Percentiles rank a stretch among this genome's conserved stretches.
Evolutionary conservation across 192 early-diverging fungal species (phyloP).

Genomic region (Chytriomyces hyalinus): DNA sequence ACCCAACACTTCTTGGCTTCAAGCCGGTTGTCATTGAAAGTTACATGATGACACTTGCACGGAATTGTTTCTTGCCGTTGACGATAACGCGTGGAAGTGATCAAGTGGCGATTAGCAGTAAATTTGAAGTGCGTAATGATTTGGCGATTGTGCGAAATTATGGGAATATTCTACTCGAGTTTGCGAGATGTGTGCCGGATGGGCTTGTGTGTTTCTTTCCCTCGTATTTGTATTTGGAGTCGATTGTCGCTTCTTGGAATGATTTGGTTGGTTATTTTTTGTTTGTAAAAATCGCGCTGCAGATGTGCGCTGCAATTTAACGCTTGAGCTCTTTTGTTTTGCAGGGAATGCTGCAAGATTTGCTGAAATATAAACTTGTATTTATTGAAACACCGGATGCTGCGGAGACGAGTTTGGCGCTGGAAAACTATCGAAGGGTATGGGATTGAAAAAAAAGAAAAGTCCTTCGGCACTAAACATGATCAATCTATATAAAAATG

Average conservation of each 20-base stretch:
- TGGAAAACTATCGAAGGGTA: slow-evolving; percentile 92
- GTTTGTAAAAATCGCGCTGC: background rate
- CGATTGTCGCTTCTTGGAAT: slow-evolving; percentile 98
- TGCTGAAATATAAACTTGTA: slow-evolving; percentile 97
- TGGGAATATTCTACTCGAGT: slow-evolving; percentile 95
- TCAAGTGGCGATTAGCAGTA: slow-evolving; percentile 96
- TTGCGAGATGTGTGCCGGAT: slow-evolving; percentile 91
- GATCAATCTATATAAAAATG: slow-evolving; percentile 1
- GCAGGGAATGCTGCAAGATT: slow-evolving; percentile 88
- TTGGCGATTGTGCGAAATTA: slow-evolving; percentile 98
- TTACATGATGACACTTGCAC: slow-evolving; percentile 94
- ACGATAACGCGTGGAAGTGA: slow-evolving; percentile 96
- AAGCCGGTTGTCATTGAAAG: slow-evolving; percentile 84
- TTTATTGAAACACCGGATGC: slow-evolving; percentile 99
- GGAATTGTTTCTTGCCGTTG: slow-evolving; percentile 95
- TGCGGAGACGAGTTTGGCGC: slow-evolving; percentile 90
- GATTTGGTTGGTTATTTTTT: slow-evolving; percentile 73
- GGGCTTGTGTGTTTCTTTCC: slow-evolving; percentile 99
- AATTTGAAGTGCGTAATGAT: slow-evolving; percentile 99
- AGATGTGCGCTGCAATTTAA: background rate
- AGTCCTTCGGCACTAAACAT: too few species aligned
- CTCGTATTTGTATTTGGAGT: slow-evolving; percentile 98
- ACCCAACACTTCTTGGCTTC: slow-evolving; percentile 93
- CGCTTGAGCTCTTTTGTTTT: background rate
- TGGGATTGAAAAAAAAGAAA: background rate